Evolutionary conservation across 2,329 filamentous ascomycete species (phyloP).

Genomic region (Exophiala lecanii-corni): DNA sequence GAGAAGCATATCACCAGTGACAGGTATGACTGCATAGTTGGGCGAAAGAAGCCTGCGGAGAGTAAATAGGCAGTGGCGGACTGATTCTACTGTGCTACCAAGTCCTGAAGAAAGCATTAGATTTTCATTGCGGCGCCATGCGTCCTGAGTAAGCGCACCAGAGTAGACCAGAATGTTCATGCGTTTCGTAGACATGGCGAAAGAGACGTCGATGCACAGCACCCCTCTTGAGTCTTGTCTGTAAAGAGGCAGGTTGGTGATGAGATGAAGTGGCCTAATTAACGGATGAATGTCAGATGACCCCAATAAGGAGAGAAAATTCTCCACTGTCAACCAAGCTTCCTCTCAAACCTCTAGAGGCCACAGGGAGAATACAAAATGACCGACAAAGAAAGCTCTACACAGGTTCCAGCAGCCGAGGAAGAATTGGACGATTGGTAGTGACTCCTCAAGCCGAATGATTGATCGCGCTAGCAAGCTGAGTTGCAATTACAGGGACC

Average conservation of each 20-base stretch:
- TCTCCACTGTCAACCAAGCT: too few species aligned
- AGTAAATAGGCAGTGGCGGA: conserved; percentile 82
- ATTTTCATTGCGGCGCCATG: conserved; percentile 28
- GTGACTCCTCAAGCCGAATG: conserved; percentile 29
- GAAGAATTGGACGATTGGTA: conserved; percentile 97
- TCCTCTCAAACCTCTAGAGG: background rate
- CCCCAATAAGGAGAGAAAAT: too few species aligned
- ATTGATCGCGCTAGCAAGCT: conserved; percentile 6
- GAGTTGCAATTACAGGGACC: conserved; percentile 62
- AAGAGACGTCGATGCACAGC: too few species aligned
- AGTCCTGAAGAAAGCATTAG: conserved; percentile 54
- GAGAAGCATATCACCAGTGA: conserved; percentile 71
- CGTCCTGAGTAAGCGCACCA: conserved; percentile 50
- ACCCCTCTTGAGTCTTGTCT: too few species aligned
- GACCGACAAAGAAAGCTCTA: conserved; percentile 54
- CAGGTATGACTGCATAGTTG: conserved; percentile 86
- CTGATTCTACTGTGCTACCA: conserved; percentile 81
- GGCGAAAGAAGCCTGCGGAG: conserved; percentile 80
- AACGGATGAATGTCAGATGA: too few species aligned
- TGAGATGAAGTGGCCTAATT: conserved; percentile 1
- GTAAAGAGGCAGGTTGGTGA: too few species aligned
- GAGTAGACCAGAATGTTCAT: conserved; percentile 94
- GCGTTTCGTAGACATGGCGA: conserved; percentile 63
- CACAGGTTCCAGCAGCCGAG: conserved; percentile 52
- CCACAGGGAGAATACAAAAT: conserved; percentile 38